Percentiles rank a stretch among this genome's conserved stretches.
These are phyloP conservation scores for Phytophthora europaea DNA, from an alignment of 352 stramenopile species.

Conservation along the genomic window DNA sequence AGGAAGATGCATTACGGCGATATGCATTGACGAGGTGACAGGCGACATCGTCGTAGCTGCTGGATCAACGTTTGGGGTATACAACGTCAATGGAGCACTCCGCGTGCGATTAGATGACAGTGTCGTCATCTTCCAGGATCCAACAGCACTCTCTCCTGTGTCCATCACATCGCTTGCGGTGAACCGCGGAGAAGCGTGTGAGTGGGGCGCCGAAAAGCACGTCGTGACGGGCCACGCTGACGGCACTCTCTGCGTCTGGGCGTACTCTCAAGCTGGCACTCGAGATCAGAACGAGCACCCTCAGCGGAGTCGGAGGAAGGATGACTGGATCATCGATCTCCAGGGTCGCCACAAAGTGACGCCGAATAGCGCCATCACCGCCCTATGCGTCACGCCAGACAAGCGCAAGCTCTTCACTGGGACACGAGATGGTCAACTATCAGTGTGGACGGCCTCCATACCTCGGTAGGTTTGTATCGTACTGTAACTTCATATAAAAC, in stretches of 20 bases:
- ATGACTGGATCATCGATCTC: slow-evolving; percentile 62
- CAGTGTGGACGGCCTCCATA: slow-evolving; percentile 49
- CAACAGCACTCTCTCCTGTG: slow-evolving; percentile 39
- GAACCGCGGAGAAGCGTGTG: slow-evolving; percentile 58
- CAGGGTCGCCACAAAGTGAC: slow-evolving; percentile 58
- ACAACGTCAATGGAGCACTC: slow-evolving; percentile 72
- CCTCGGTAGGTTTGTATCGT: background rate
- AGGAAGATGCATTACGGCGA: slow-evolving; percentile 39
- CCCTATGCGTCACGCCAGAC: slow-evolving; percentile 58
- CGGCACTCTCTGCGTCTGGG: slow-evolving; percentile 72
- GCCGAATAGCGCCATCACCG: slow-evolving; percentile 56
- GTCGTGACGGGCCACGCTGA: slow-evolving; percentile 75
- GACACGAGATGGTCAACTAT: slow-evolving; percentile 61
- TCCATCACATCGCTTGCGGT: slow-evolving; percentile 59
- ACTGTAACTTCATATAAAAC: no score
- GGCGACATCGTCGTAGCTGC: slow-evolving; percentile 69
- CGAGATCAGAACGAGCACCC: slow-evolving; percentile 11
- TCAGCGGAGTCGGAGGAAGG: slow-evolving; percentile 30
- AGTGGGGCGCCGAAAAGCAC: slow-evolving; percentile 71
- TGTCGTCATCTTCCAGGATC: slow-evolving; percentile 57
- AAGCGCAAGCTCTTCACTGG: slow-evolving; percentile 75
- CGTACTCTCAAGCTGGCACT: slow-evolving; percentile 55
- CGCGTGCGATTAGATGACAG: slow-evolving; percentile 61
- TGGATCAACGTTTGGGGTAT: slow-evolving; percentile 65
- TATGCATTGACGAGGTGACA: slow-evolving; percentile 74